A percentile compares a stretch with the other conserved stretches of the same genome.
Conservation (phyloP, 148 eudicot genomes). For the Chenopodium suecicum region DNA sequence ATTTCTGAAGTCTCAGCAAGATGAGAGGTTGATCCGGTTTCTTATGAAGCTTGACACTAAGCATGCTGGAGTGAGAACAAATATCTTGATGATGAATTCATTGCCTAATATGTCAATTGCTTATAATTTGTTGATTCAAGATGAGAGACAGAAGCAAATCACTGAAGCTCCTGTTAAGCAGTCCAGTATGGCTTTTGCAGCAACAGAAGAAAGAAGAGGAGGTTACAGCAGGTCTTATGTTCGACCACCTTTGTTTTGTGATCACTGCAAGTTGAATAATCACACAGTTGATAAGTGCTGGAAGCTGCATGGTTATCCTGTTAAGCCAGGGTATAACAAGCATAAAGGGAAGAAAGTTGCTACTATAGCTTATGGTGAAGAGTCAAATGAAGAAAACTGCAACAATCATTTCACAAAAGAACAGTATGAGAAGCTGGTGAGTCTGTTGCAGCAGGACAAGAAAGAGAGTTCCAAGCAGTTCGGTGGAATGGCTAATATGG, state of each 20-base stretch:
- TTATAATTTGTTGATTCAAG: not conserved
- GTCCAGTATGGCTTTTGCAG: not conserved
- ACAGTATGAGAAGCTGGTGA: not conserved
- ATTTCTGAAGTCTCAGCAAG: not conserved
- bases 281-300: not conserved
- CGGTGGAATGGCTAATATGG: not conserved
- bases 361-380: not conserved
- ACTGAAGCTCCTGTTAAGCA: not conserved
- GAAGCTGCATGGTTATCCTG: not conserved
- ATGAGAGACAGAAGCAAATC: not conserved
- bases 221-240: not conserved
- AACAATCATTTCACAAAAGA: not conserved
- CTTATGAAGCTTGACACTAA: not conserved
- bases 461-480: not conserved
- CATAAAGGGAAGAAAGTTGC: not conserved
- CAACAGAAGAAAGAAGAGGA: not conserved
- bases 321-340: not conserved
- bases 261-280: not conserved
- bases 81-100: not conserved
- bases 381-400: not conserved
- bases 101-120: not conserved
- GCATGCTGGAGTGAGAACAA: not conserved
- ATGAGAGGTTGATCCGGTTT: not conserved
- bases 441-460: not conserved
- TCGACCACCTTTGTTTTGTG: not conserved